A percentile compares a stretch with the other conserved stretches of the same genome.
Conservation (phyloP, 768 basidiomycete genomes). For the Chalciporus pseudorubinellus region DNA sequence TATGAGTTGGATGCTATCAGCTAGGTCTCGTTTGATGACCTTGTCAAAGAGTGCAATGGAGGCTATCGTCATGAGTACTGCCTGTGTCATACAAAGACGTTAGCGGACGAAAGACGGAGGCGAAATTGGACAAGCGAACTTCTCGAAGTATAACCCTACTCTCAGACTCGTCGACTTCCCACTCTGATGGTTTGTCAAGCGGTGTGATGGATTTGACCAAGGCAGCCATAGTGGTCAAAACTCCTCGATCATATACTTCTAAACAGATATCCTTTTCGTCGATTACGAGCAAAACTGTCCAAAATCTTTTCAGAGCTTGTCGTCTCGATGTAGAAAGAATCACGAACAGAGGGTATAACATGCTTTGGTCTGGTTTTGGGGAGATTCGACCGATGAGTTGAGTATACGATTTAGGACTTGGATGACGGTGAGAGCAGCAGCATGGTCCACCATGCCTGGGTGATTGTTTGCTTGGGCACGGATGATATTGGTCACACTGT, state of each 20-base stretch:
- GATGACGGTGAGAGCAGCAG: slow-evolving; percentile 56
- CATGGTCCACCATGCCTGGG: slow-evolving; percentile 39
- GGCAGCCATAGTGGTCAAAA: slow-evolving; percentile 51
- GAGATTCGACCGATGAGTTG: slow-evolving; percentile 39
- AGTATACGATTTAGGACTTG: slow-evolving; percentile 67
- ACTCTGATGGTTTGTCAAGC: slow-evolving; percentile 42
- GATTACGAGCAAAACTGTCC: slow-evolving; percentile 59
- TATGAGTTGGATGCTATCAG: slow-evolving; percentile 58
- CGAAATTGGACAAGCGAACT: slow-evolving; percentile 35
- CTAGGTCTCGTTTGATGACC: slow-evolving; percentile 66
- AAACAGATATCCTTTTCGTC: slow-evolving; percentile 70
- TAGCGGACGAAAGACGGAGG: background rate
- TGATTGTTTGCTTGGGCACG: slow-evolving; percentile 44
- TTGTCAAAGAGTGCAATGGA: slow-evolving; percentile 71
- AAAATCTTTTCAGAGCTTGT: background rate
- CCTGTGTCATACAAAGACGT: slow-evolving; percentile 39
- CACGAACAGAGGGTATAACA: slow-evolving; percentile 74
- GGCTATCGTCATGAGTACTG: slow-evolving; percentile 70
- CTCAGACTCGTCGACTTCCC: slow-evolving; percentile 73
- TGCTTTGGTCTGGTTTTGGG: slow-evolving; percentile 54
- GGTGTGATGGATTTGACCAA: slow-evolving; percentile 58
- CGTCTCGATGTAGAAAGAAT: background rate
- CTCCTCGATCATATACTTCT: slow-evolving; percentile 67
- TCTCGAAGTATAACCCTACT: slow-evolving; percentile 57
- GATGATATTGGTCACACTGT: slow-evolving; percentile 59